These are phyloP conservation scores for Cryptococcus sp. DNA, from an alignment of 1,284 basidiomycete species.

Conservation along the genomic window DNA sequence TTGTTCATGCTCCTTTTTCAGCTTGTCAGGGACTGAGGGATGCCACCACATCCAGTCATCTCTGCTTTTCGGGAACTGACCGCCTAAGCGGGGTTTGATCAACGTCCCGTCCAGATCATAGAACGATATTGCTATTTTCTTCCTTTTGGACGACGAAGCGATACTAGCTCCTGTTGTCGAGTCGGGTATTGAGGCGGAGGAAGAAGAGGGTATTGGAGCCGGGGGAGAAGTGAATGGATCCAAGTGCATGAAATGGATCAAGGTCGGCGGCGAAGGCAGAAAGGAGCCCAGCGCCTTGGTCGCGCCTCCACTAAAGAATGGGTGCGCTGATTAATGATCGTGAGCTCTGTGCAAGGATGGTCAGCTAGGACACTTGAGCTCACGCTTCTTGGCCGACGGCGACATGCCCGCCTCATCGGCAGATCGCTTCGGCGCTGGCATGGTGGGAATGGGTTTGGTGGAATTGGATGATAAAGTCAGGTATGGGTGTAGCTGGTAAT, in stretches of 20 bases:
- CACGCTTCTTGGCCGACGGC: conserved; percentile 23
- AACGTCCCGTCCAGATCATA: conserved; percentile 88
- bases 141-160: background rate
- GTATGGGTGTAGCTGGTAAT: no score
- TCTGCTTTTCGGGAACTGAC: conserved; percentile 55
- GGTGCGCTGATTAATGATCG: conserved; percentile 22
- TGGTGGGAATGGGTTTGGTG: background rate
- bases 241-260: conserved; percentile 46
- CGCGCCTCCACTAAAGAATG: conserved; percentile 32
- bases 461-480: background rate
- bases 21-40: conserved; percentile 62
- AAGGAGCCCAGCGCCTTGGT: conserved; percentile 19
- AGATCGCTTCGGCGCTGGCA: conserved; percentile 15
- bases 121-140: conserved; percentile 64
- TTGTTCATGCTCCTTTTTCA: conserved; percentile 62
- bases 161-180: no score
- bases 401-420: conserved; percentile 3
- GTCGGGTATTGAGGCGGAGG: background rate
- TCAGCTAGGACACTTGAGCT: background rate
- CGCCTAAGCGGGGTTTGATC: conserved; percentile 65
- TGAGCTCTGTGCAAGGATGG: background rate
- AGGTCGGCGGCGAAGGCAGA: conserved; percentile 32
- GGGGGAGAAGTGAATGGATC: conserved; percentile 39
- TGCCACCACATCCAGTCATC: conserved; percentile 78
- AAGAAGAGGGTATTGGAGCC: conserved; percentile 6